Percentiles rank a stretch among this genome's conserved stretches.
These are phyloP conservation scores for Parathielavia appendiculata DNA, from an alignment of 495 filamentous ascomycete genomes.

Conservation along the genomic window DNA sequence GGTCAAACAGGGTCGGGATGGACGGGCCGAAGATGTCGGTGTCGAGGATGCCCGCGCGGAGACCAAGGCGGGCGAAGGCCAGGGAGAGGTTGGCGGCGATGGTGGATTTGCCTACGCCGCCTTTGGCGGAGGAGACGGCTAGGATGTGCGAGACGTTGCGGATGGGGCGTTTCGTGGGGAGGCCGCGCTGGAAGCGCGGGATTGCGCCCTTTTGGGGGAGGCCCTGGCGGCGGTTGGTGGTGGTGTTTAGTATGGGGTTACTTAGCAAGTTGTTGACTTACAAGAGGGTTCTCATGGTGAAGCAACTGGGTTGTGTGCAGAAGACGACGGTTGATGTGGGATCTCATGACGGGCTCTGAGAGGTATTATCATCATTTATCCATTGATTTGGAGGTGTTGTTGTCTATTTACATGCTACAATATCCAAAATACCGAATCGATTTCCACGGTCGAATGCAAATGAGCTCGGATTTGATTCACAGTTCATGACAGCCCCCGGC, in stretches of 20 bases:
- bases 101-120: conserved; percentile 93
- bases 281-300: conserved; percentile 89
- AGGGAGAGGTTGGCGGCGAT: conserved; percentile 88
- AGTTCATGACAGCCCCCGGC: not conserved
- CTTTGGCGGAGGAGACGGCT: conserved; percentile 92
- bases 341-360: conserved; percentile 41
- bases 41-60: conserved; percentile 82
- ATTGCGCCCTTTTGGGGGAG: conserved; percentile 75
- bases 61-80: conserved; percentile 72
- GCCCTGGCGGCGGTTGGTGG: conserved; percentile 48
- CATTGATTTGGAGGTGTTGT: not conserved
- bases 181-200: conserved; percentile 75
- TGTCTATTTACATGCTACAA: not conserved
- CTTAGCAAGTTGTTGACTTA: conserved; percentile 37
- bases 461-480: not conserved
- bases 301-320: conserved; percentile 61
- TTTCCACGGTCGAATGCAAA: too few relatives aligned
- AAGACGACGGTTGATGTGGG: conserved; percentile 41
- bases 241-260: not conserved
- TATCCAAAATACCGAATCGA: not conserved
- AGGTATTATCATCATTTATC: not conserved
- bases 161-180: conserved; percentile 76
- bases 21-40: conserved; percentile 96
- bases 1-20: conserved; percentile 82
- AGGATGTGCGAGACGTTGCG: conserved; percentile 78